Evolutionary conservation across 805 yeast species (phyloP).

Genomic region (Middelhovenomyces tepae): DNA sequence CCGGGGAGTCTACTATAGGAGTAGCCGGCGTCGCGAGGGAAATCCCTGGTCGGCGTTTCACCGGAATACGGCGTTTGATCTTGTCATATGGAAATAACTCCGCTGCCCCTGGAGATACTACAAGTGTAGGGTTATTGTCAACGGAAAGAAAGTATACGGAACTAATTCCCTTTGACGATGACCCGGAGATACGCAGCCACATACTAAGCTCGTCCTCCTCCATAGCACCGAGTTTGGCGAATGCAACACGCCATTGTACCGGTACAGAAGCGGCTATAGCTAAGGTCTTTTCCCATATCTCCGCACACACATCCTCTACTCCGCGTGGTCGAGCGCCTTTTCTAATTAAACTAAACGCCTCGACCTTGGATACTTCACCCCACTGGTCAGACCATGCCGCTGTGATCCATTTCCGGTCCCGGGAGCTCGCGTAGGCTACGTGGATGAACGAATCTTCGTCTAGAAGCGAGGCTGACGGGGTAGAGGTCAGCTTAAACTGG

Average conservation of each 20-base stretch:
- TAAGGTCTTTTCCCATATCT: constrained; percentile 27
- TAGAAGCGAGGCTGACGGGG: constrained; percentile 27
- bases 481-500: constrained; percentile 21
- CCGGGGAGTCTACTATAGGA: constrained; percentile 27
- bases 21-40: constrained; percentile 15
- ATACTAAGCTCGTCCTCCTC: constrained; percentile 23
- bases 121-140: constrained; percentile 10
- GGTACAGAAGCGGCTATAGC: constrained; percentile 16
- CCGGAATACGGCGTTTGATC: constrained; percentile 1
- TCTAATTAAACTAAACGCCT: constrained; percentile 34
- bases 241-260: constrained; percentile 27
- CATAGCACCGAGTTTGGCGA: constrained; percentile 30
- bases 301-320: constrained; percentile 24
- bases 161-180: constrained; percentile 7
- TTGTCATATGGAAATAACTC: constrained; percentile 13
- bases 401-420: constrained; percentile 74
- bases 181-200: constrained; percentile 22
- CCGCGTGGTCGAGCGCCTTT: constrained; percentile 16
- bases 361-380: constrained; percentile 54
- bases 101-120: constrained; percentile 9
- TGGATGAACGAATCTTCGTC: constrained; percentile 75
- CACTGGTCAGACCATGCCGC: constrained; percentile 87
- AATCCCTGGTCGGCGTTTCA: background rate
- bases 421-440: constrained; percentile 74
- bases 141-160: constrained; percentile 11